Base-by-base conservation (phyloP, 106 monocot species). In the Chionographis japonica region DNA sequence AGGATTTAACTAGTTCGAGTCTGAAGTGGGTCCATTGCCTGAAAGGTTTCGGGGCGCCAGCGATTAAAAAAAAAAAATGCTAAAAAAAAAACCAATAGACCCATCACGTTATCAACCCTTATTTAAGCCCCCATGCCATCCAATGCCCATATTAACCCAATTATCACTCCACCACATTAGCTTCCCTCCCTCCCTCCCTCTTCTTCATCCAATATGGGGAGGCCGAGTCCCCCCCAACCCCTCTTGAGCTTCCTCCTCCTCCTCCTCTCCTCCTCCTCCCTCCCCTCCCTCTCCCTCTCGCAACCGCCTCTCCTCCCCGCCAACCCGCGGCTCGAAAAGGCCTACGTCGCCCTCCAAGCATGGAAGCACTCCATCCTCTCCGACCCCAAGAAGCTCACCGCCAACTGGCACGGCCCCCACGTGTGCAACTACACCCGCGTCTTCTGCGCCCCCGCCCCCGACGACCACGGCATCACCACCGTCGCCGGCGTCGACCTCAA, bases 401-500 rank as follows among this genome's bases (percentile, higher is more conserved):
- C 36, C 46, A 51, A 81, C 73, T 86, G 86, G 86, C 61, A 50
- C 40, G 86, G 86, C 15, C 76, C 86, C n/a, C 3, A 66, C 42
- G 86, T 86, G 9, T 83, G 82, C 76, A 69, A 70, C 73, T 86
- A 86, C 82, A 76, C 76, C 58, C 79, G 79, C 61, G 69, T 86
- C 43, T 86, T 52, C 68, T 86, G 86, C 54, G 68, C 86, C 5
- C 76, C 76, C 3, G 64, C 81, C 9, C 82, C 76, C 11, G 72
- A 82, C 57, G 81, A 85, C 58, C 72, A 67, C 8, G 62, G 66
- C 70, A 16, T 58, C 52, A 52, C 18, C 37, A 80, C 77, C 50
- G 84, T 85, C 20, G 77, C 80, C 27, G 27, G 27, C 27, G 27
- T 27, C 1, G 27, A 27, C 27, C 27, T 27, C 27, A 27, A 27